Percentiles rank a stretch among this genome's conserved stretches.
Evolutionary conservation across 1,139 yeast species (phyloP).

Genomic region (Scheffersomyces illinoinensis): DNA sequence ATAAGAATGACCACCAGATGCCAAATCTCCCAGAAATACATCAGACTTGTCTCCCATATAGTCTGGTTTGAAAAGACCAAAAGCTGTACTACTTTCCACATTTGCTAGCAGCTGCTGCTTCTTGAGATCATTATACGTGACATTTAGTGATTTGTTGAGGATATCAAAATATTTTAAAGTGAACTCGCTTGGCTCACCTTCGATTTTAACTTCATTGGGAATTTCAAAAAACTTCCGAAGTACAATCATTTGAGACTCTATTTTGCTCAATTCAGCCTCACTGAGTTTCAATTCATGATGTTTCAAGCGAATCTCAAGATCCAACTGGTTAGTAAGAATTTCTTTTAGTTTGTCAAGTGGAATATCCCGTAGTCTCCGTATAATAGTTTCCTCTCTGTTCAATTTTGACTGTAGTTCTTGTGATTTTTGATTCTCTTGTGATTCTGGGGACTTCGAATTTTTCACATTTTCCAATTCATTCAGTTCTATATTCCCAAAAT

Average conservation of each 20-base stretch:
- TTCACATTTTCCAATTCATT: not conserved
- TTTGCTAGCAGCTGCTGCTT: conserved; percentile 3
- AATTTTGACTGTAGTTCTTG: not conserved
- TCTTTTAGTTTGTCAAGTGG: conserved; percentile 42
- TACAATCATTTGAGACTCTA: conserved; percentile 60
- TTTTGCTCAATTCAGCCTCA: conserved; percentile 63
- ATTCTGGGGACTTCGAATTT: not conserved
- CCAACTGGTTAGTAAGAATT: conserved; percentile 53
- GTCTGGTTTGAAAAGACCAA: conserved; percentile 10
- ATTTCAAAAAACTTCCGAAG: conserved; percentile 55
- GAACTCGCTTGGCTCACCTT: conserved; percentile 51
- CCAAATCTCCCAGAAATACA: not conserved
- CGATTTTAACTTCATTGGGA: conserved; percentile 35
- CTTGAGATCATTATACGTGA: conserved; percentile 29
- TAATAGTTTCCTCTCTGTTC: conserved; percentile 9
- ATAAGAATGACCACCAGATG: conserved; percentile 30
- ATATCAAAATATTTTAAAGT: conserved; percentile 48
- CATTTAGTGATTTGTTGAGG: conserved; percentile 35
- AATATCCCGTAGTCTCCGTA: conserved; percentile 29
- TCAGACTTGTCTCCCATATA: conserved; percentile 7
- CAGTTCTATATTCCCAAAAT: not conserved
- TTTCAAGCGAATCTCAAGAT: conserved; percentile 68
- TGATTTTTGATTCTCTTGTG: not conserved
- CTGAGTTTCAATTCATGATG: conserved; percentile 64
- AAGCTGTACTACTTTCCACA: conserved; percentile 3